Percentiles rank a stretch among this genome's conserved stretches.
Evolutionary conservation across 208 protist genomes (phyloP).

Genomic region (Trypanosoma melophagium): DNA sequence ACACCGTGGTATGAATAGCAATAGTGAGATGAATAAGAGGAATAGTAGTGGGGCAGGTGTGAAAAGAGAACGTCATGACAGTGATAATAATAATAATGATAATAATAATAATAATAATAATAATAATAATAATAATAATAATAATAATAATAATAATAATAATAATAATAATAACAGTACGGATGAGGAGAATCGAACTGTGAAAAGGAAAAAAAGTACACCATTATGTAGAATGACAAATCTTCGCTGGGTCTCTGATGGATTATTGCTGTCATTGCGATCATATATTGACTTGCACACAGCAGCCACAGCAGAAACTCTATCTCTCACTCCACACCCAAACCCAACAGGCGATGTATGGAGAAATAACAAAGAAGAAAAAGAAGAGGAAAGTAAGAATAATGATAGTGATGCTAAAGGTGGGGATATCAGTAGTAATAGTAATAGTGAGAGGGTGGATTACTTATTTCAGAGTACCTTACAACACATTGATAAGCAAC

Average conservation of each 20-base stretch:
- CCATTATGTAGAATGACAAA: not conserved
- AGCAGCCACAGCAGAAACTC: not conserved
- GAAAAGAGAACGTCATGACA: constrained; percentile 10
- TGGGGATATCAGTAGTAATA: not conserved
- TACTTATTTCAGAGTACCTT: constrained; percentile 25
- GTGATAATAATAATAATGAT: not conserved
- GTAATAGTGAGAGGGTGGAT: not conserved
- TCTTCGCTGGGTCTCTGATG: constrained; percentile 19
- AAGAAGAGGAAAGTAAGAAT: not conserved
- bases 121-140: too few relatives aligned
- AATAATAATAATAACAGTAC: too few relatives aligned
- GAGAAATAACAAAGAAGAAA: not conserved
- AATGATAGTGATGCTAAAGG: not conserved
- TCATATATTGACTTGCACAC: constrained; percentile 12
- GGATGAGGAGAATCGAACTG: too few relatives aligned
- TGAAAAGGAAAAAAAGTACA: too few relatives aligned
- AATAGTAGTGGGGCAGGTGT: not conserved
- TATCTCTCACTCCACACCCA: not conserved
- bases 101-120: not conserved
- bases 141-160: too few relatives aligned
- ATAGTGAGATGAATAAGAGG: too few relatives aligned
- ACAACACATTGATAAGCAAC: constrained; percentile 31
- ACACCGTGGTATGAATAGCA: not conserved
- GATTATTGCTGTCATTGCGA: constrained; percentile 14
- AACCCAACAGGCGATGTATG: too few relatives aligned